Conservation (phyloP, 2,329 filamentous ascomycete species). For the Fusarium burgessii region DNA sequence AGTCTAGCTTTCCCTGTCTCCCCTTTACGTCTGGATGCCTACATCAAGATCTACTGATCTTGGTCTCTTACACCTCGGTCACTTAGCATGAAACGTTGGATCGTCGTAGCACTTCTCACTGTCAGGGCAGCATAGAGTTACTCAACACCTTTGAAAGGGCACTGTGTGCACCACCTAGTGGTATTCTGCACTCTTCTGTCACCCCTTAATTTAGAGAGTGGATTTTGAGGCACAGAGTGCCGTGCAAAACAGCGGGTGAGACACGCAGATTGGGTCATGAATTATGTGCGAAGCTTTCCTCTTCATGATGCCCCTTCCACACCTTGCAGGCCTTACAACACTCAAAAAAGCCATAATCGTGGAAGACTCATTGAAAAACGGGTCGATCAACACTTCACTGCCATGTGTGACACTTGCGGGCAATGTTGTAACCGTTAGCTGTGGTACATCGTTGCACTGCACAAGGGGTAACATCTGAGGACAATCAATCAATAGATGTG, state of each 20-base stretch:
- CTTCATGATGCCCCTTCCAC: neutral
- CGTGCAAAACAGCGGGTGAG: neutral
- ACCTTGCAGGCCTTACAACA: neutral
- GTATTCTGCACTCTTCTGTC: neutral
- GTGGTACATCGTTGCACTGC: constrained; percentile 7
- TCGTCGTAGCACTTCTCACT: constrained; percentile 21
- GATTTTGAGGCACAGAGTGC: neutral
- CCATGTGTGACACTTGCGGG: constrained; percentile 20
- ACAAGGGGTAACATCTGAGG: neutral
- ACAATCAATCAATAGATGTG: neutral
- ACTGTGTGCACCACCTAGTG: constrained; percentile 2
- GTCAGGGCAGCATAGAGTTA: constrained; percentile 23
- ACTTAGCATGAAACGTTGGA: constrained; percentile 27
- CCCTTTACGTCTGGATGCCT: neutral
- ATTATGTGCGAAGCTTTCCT: neutral
- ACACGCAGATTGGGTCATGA: neutral
- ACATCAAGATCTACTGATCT: neutral
- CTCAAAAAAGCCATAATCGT: neutral
- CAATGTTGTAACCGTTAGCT: constrained; percentile 5
- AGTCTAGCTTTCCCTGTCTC: neutral
- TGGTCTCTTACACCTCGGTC: neutral
- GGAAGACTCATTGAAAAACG: neutral
- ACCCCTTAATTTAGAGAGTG: neutral
- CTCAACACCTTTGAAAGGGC: constrained; percentile 1
- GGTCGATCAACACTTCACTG: constrained; percentile 3